A percentile compares a stretch with the other conserved stretches of the same genome.
Conservation (phyloP, 1,284 basidiomycete genomes). For the Volvariella surrecta region DNA sequence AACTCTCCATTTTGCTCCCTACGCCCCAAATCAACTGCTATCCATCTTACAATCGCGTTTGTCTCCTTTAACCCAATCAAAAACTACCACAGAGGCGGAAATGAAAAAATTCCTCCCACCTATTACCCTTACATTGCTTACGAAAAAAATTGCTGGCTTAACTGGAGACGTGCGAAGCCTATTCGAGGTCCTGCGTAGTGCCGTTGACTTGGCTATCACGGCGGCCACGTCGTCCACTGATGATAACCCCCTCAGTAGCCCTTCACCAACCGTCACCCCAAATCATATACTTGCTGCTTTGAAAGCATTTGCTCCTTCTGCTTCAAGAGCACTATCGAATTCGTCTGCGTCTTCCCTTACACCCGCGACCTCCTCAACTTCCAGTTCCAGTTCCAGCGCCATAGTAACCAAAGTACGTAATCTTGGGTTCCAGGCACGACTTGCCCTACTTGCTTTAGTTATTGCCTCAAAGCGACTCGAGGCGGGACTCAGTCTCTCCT, state of each 20-base stretch:
- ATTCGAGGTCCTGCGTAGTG: conserved; percentile 69
- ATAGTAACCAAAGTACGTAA: conserved; percentile 53
- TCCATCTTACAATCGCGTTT: conserved; percentile 58
- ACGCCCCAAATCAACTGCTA: conserved; percentile 58
- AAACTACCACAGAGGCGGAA: conserved; percentile 23
- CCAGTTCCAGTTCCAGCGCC: conserved; percentile 43
- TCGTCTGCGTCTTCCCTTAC: conserved; percentile 23
- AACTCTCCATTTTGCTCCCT: conserved; percentile 72
- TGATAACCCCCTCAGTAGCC: conserved; percentile 30
- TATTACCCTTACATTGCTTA: conserved; percentile 55
- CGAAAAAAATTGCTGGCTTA: conserved; percentile 68
- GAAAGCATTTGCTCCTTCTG: conserved; percentile 54
- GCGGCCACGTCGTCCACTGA: conserved; percentile 19
- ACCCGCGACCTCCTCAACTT: conserved; percentile 12
- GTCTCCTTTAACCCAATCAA: conserved; percentile 23
- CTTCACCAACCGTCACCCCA: conserved; percentile 44
- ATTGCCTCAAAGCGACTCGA: conserved; percentile 56
- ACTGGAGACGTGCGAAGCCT: conserved; percentile 73
- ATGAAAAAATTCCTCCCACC: conserved; percentile 49
- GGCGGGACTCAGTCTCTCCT: conserved; percentile 41
- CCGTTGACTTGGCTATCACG: conserved; percentile 58
- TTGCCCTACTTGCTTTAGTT: conserved; percentile 55
- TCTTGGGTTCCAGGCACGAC: conserved; percentile 63
- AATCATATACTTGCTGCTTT: conserved; percentile 58
- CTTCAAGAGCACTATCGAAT: too few relatives aligned